Base-by-base conservation (phyloP, 2,329 filamentous ascomycete genomes). In the Dactylellina haptotyla region DNA sequence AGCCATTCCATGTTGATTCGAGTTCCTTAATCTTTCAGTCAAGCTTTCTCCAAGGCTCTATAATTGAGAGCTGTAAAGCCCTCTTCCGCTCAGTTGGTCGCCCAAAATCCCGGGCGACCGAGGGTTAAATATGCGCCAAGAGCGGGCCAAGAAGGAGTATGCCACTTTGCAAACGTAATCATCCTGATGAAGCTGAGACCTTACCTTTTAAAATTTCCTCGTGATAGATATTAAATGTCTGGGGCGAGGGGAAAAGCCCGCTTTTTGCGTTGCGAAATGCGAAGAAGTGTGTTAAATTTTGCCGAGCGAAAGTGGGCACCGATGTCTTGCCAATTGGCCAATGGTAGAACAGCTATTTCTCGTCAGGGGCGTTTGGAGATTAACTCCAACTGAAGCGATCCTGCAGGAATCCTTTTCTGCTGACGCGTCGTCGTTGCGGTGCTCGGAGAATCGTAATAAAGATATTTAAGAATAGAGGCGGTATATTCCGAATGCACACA, bases 101-200 rank as follows among this genome's bases (percentile, higher is more conserved):
- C 32, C 6, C 32, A 14, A n/a, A n/a, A n/a, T n/a, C n/a, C n/a
- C n/a, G n/a, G n/a, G n/a, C 32, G 53, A 51, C 10, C 28, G 43
- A 58, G 26, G 51, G 53, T 41, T 58, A 32, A 58, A 58, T 51
- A 51, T 28, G 12, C 50, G 66, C 66, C 66, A 72, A 72, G 66
- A 34, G 1, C 2, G 4, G 18, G 65, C 65, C 65, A 70, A 70
- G 65, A 18, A 39, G 41, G n/a, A 50, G 32, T 9, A 20, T n/a
- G 37, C 30, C 66, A 50, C 62, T 37, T n/a, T 53, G 43, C 12
- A 58, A 53, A 58, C 58, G 58, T 72, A 58, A 64, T 45, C 51
- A 48, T 30, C 23, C 41, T 37, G 41, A 59, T 58, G 66, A 72
- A 72, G 51, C 34, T 72, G 66, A 64, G 58, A 64, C 66, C 8